Base-by-base conservation (phyloP, 2,329 filamentous ascomycete species). In the Talaromyces sp. region DNA sequence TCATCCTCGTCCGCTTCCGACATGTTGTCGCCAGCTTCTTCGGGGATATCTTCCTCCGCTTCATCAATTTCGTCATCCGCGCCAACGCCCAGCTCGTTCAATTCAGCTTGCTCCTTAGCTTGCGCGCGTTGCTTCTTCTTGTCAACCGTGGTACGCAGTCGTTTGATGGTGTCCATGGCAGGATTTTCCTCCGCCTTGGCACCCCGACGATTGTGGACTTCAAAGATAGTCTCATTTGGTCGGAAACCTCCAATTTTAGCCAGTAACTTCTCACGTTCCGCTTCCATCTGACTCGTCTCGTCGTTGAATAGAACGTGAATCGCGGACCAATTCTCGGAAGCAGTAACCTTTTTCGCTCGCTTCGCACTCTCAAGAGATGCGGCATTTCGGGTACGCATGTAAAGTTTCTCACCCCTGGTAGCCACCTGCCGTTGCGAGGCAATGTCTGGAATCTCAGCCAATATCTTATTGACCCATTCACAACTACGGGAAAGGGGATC, bases 161-260 rank as follows among this genome's bases (percentile, higher is more conserved):
- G 70, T 48, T 74, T 73, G 55, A 79, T 78, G 8, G 73, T 75
- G 40, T 82, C 69, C 76, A 85, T 41, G 80, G 86, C 49, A 81
- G 46, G 35, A 3, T 87, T 54, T 88, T 91, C 70, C 82, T 53
- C 58, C 42, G 58, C 57, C 88, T 82, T 80, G 60, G 89, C 87
- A 35, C 86, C 88, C 55, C 86, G 83, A 62, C 87, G 85, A 6
- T 89, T 89, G 59, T 89, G 89, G 57, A 97, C 87, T 72, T 99
- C 94, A 64, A 99, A 99, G n/a, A 99, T 90, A 0, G 93, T 97
- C 73, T 99, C 94, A 39, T 87, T 81, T 0, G 95, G 94, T 63
- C 90, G 85, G 76, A 94, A 99, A 2, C 88, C 88, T 64, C 90
- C 92, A 52, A 99, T 90, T 53, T 87, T 85, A 29, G 91, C 90